These are phyloP conservation scores for Pythium coloratum DNA, from an alignment of 352 stramenopile species.

Conservation along the genomic window DNA sequence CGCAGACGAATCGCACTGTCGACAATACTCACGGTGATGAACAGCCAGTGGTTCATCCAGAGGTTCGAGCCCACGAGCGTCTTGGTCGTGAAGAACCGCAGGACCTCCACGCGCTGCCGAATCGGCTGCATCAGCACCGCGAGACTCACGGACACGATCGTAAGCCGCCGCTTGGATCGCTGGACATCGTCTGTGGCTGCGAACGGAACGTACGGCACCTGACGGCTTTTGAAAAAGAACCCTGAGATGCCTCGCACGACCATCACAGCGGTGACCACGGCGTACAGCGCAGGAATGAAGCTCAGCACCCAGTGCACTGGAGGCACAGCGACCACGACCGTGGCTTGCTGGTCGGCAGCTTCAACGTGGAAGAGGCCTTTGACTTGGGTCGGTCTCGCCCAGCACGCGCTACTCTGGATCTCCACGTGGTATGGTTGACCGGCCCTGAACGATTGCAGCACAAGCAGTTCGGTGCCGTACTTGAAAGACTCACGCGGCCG, in stretches of 20 bases:
- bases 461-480: slow-evolving; percentile 34
- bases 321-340: slow-evolving; percentile 17
- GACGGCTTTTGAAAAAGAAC: not conserved
- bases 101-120: not conserved
- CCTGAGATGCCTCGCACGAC: not conserved
- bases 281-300: slow-evolving; percentile 12
- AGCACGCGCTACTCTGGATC: slow-evolving; percentile 38
- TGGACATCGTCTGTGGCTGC: not conserved
- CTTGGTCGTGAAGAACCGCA: slow-evolving; percentile 5
- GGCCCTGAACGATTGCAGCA: slow-evolving; percentile 35
- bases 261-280: not conserved
- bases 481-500: slow-evolving; percentile 25
- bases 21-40: slow-evolving; percentile 24
- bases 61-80: slow-evolving; percentile 11
- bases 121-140: not conserved
- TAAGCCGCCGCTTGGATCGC: not conserved
- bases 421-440: slow-evolving; percentile 30
- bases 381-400: slow-evolving; percentile 5
- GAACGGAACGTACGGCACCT: not conserved
- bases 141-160: not conserved
- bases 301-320: slow-evolving; percentile 28
- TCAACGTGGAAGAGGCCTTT: slow-evolving; percentile 30
- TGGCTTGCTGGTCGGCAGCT: slow-evolving; percentile 18
- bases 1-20: slow-evolving; percentile 5
- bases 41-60: slow-evolving; percentile 31